These are phyloP conservation scores for Steccherinum ochraceum DNA, from an alignment of 768 basidiomycete genomes.

Conservation along the genomic window DNA sequence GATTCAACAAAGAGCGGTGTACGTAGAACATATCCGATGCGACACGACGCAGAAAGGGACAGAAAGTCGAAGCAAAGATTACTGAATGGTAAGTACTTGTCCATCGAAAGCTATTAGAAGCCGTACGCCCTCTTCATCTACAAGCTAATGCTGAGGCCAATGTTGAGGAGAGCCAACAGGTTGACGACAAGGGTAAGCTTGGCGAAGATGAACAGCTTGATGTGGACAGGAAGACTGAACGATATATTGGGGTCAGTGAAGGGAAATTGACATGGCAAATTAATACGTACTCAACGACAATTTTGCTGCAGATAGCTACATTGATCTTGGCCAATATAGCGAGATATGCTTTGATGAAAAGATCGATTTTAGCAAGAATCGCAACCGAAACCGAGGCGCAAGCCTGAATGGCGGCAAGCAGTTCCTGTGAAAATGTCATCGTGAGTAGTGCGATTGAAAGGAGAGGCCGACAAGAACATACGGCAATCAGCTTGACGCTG, in stretches of 20 bases:
- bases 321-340: background rate
- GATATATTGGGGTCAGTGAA: background rate
- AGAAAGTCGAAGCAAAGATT: too few relatives aligned
- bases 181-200: background rate
- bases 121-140: too few relatives aligned
- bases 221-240: background rate
- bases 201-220: background rate
- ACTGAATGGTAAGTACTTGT: too few relatives aligned
- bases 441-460: too few relatives aligned
- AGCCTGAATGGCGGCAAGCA: background rate
- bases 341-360: background rate
- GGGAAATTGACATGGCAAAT: too few relatives aligned
- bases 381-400: background rate
- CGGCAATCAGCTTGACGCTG: background rate
- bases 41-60: too few relatives aligned
- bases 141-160: too few relatives aligned
- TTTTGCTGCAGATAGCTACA: background rate
- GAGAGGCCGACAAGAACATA: too few relatives aligned
- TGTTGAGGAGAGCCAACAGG: background rate
- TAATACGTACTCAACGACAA: background rate
- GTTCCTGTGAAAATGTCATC: too few relatives aligned
- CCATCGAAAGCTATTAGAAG: too few relatives aligned
- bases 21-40: too few relatives aligned
- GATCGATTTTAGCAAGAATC: background rate
- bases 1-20: too few relatives aligned